phyloP scores from a whole-genome alignment of 257 asterid species.

The Mitragyna speciosa region DNA sequence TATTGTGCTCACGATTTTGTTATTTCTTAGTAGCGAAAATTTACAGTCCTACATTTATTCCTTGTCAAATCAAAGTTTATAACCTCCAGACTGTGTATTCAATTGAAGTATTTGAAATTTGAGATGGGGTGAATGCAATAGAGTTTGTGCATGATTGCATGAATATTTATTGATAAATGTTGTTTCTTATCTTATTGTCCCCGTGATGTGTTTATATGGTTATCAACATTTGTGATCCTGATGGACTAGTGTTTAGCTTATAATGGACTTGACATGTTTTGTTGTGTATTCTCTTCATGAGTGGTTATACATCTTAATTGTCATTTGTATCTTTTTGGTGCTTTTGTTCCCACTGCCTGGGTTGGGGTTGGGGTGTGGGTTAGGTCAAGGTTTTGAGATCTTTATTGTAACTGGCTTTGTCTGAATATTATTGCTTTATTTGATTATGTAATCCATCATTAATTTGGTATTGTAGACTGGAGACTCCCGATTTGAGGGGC shows the following conservation, averaged over 20 bases:
- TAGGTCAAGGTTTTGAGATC: background rate
- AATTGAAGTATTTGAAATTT: background rate
- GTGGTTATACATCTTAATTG: background rate
- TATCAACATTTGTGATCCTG: background rate
- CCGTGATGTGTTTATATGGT: background rate
- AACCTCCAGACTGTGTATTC: background rate
- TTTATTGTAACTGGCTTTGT: background rate
- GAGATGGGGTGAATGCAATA: background rate
- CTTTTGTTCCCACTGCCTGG: background rate
- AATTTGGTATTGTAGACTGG: conserved; percentile 51
- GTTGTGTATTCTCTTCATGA: background rate
- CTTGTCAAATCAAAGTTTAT: background rate
- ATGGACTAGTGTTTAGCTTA: background rate
- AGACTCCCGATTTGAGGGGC: conserved; percentile 74
- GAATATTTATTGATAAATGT: background rate
- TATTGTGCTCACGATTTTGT: background rate
- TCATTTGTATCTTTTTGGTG: background rate
- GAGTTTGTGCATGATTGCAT: background rate
- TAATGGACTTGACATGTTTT: background rate
- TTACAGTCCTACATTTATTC: background rate
- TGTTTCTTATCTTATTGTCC: background rate
- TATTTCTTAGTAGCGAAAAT: too few species aligned
- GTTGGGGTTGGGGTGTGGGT: too few species aligned
- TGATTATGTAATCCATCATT: background rate
- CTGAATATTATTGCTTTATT: background rate